Evolutionary conservation across 83 land plant species (phyloP).

Genomic region (Picea abies): DNA sequence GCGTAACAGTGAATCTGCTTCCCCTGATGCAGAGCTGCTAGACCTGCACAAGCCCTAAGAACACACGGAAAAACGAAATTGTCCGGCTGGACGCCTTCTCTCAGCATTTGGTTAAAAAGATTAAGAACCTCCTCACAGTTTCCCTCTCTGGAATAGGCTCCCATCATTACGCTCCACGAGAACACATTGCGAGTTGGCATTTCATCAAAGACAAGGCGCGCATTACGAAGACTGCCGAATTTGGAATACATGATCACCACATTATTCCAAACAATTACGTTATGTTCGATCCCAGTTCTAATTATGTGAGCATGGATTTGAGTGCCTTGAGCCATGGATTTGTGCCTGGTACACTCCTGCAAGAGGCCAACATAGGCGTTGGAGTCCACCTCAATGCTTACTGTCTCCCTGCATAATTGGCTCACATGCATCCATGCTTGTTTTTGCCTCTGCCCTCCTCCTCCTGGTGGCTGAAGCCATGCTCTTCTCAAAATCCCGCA

Average conservation of each 20-base stretch:
- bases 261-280: not conserved
- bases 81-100: conserved; percentile 13
- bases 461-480: no score
- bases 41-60: conserved; percentile 20
- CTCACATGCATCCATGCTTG: no score
- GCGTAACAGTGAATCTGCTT: conserved; percentile 21
- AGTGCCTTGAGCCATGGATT: not conserved
- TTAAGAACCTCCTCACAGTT: not conserved
- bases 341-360: no score
- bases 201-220: conserved; percentile 15
- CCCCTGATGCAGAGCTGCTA: conserved; percentile 6
- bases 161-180: conserved; percentile 22
- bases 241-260: not conserved
- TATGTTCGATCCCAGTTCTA: not conserved
- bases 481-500: no score
- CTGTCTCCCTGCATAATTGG: no score
- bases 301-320: conserved; percentile 10
- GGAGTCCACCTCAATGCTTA: no score
- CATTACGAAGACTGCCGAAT: not conserved
- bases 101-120: conserved; percentile 1
- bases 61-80: conserved; percentile 11
- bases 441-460: no score
- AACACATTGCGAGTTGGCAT: conserved; percentile 11
- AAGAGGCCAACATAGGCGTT: no score
- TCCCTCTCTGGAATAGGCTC: not conserved